Percentiles rank a stretch among this genome's conserved stretches.
Evolutionary conservation across 371 early-diverging fungal genomes (phyloP).

Genomic region (Dichotomocladium elegans): DNA sequence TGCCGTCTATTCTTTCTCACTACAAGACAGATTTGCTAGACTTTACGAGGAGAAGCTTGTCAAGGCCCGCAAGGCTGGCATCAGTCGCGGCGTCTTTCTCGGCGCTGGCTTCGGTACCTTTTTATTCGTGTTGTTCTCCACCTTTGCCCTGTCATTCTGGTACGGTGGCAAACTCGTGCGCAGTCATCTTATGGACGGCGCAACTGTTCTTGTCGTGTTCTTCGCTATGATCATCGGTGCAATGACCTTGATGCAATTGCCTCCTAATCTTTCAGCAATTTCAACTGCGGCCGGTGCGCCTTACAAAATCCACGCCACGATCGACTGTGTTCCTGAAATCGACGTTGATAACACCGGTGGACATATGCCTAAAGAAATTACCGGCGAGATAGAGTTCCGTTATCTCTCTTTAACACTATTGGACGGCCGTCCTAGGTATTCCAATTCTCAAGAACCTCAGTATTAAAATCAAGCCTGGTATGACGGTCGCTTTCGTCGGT

Average conservation of each 20-base stretch:
- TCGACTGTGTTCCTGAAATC: constrained; percentile 71
- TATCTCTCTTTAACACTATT: constrained; percentile 66
- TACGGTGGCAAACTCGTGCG: constrained; percentile 54
- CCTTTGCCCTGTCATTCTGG: constrained; percentile 68
- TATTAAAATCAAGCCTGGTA: constrained; percentile 62
- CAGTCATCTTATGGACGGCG: not conserved
- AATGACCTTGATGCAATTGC: constrained; percentile 31
- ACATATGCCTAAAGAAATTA: constrained; percentile 37
- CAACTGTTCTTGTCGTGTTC: constrained; percentile 58
- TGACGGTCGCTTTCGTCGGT: constrained; percentile 73
- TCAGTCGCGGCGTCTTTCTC: constrained; percentile 29
- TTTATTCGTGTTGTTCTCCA: constrained; percentile 60
- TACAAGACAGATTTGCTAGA: constrained; percentile 54
- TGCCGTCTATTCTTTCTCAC: constrained; percentile 74
- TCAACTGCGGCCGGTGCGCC: constrained; percentile 65
- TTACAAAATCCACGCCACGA: constrained; percentile 64
- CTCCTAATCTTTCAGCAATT: constrained; percentile 60
- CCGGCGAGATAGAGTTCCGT: constrained; percentile 66
- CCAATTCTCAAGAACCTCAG: constrained; percentile 55
- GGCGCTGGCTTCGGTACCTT: constrained; percentile 58
- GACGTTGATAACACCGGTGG: constrained; percentile 61
- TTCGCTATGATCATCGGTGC: constrained; percentile 66
- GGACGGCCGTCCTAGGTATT: constrained; percentile 72
- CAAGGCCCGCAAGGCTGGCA: constrained; percentile 42
- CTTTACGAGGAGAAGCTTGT: constrained; percentile 55